These are phyloP conservation scores for Annulohypoxylon bovei DNA, from an alignment of 495 filamentous ascomycete species.

Conservation along the genomic window DNA sequence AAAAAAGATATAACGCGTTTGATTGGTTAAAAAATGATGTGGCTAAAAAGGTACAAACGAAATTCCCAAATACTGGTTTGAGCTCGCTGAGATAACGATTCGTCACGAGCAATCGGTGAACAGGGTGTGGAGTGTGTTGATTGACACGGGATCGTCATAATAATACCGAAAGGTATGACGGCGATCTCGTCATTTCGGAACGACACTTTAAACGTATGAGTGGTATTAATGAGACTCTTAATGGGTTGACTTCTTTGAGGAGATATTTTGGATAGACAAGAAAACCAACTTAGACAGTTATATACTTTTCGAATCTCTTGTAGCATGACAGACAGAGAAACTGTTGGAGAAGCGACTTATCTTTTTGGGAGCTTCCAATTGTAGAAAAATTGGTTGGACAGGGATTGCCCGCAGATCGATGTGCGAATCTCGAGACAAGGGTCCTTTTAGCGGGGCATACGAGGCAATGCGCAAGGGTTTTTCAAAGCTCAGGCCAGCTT, in stretches of 20 bases:
- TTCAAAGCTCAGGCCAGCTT: slow-evolving; percentile 15
- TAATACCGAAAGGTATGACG: slow-evolving; percentile 9
- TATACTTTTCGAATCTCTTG: not conserved
- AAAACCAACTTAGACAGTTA: too few relatives aligned
- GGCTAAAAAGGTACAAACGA: too few relatives aligned
- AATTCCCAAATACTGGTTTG: too few relatives aligned
- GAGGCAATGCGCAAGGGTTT: slow-evolving; percentile 1
- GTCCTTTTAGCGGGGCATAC: slow-evolving; percentile 13
- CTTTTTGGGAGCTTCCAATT: slow-evolving; percentile 42
- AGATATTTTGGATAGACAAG: not conserved
- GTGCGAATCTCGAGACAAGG: slow-evolving; percentile 38
- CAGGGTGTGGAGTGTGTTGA: slow-evolving; percentile 1
- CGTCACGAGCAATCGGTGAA: slow-evolving; percentile 13
- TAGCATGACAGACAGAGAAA: not conserved
- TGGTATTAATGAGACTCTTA: not conserved
- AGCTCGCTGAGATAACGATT: too few relatives aligned
- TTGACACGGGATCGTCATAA: slow-evolving; percentile 22
- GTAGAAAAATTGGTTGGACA: slow-evolving; percentile 28
- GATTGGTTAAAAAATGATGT: too few relatives aligned
- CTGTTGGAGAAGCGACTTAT: slow-evolving; percentile 28
- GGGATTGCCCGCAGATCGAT: slow-evolving; percentile 35
- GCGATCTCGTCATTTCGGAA: slow-evolving; percentile 22
- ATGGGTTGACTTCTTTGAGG: not conserved
- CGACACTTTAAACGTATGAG: not conserved
- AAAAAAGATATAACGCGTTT: too few relatives aligned